Percentiles rank a stretch among this genome's conserved stretches.
These are phyloP conservation scores for Pichia californica DNA, from an alignment of 805 yeast genomes.

Conservation along the genomic window DNA sequence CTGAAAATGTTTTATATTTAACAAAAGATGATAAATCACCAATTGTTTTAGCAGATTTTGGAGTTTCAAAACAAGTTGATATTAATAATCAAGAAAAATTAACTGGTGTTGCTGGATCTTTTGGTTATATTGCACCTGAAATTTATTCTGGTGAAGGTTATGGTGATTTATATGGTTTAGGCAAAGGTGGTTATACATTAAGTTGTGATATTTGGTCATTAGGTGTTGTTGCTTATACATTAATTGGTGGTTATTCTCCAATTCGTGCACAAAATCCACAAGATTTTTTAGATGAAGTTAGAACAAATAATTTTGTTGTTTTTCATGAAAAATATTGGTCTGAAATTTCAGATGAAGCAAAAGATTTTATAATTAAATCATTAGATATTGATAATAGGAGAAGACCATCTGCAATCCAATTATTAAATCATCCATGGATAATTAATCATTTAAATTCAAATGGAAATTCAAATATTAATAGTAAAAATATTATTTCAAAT, in stretches of 20 bases:
- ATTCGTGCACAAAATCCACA: constrained; percentile 77
- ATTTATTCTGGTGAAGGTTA: constrained; percentile 55
- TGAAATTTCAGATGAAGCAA: constrained; percentile 72
- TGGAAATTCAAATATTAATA: constrained; percentile 5
- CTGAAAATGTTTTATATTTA: constrained; percentile 81
- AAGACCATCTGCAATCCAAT: constrained; percentile 62
- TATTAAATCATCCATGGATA: constrained; percentile 75
- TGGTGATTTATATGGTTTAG: constrained; percentile 30
- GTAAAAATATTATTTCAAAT: constrained; percentile 66
- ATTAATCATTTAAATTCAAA: constrained; percentile 31
- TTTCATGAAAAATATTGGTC: constrained; percentile 88
- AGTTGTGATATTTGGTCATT: constrained; percentile 96
- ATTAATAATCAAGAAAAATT: constrained; percentile 18
- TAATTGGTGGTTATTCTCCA: constrained; percentile 89
- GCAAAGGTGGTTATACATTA: constrained; percentile 75
- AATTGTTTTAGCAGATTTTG: constrained; percentile 90
- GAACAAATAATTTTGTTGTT: constrained; percentile 65
- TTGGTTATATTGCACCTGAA: constrained; percentile 97
- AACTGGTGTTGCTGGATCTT: constrained; percentile 55
- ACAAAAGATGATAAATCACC: constrained; percentile 55
- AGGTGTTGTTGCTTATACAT: constrained; percentile 87
- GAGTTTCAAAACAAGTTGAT: constrained; percentile 74
- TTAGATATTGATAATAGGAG: constrained; percentile 59
- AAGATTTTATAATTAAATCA: constrained; percentile 65
- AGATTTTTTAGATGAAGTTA: constrained; percentile 76